phyloP scores from a whole-genome alignment of 768 basidiomycete species.

The Dictyophora rubrovolvata region DNA sequence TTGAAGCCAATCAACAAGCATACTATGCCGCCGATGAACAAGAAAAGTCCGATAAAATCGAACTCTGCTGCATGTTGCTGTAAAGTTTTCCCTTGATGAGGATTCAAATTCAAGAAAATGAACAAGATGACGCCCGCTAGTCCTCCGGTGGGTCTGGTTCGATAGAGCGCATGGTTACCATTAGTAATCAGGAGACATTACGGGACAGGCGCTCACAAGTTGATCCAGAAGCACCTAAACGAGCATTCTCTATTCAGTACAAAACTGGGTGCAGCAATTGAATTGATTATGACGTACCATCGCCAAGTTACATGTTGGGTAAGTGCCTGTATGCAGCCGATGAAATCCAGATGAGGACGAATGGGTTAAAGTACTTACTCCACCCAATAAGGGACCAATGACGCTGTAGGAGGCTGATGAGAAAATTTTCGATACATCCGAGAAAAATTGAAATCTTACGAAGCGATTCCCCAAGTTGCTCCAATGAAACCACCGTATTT shows the following conservation, averaged over 20 bases:
- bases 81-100: constrained; percentile 23
- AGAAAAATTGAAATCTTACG: constrained; percentile 19
- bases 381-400: constrained; percentile 72
- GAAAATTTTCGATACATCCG: neutral
- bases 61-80: constrained; percentile 25
- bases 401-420: constrained; percentile 29
- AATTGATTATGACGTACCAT: constrained; percentile 37
- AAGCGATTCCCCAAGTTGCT: constrained; percentile 70
- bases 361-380: constrained; percentile 35
- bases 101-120: constrained; percentile 27
- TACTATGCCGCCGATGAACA: constrained; percentile 25
- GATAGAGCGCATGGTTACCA: neutral
- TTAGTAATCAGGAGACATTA: neutral
- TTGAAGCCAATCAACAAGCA: constrained; percentile 31
- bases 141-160: constrained; percentile 28
- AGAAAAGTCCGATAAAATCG: constrained; percentile 30
- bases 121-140: constrained; percentile 22
- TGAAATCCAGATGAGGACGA: neutral
- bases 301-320: constrained; percentile 72
- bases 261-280: constrained; percentile 4
- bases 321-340: constrained; percentile 35
- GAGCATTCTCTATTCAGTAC: neutral
- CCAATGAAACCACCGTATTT: constrained; percentile 67
- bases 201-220: constrained; percentile 17
- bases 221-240: constrained; percentile 57